Conservation (phyloP, 805 yeast genomes). For the Candida orba region DNA sequence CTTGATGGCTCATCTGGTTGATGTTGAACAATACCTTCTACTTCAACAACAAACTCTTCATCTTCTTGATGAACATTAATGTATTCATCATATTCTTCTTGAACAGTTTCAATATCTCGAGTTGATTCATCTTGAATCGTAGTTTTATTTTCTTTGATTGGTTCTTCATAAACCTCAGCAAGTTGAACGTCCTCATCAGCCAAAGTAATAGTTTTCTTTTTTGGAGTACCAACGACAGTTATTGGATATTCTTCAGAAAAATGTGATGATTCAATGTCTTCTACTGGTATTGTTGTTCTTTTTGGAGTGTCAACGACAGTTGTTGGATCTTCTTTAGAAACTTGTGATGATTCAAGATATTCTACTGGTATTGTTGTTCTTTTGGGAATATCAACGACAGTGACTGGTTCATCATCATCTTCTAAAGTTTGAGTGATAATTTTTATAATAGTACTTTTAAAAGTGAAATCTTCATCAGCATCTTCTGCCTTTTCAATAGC, state of each 20-base stretch:
- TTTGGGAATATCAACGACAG: too few relatives aligned
- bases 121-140: background rate
- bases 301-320: too few relatives aligned
- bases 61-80: constrained; percentile 5
- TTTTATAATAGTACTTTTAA: background rate
- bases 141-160: too few relatives aligned
- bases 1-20: constrained; percentile 4
- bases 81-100: constrained; percentile 3
- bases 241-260: background rate
- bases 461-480: background rate
- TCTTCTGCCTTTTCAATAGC: background rate
- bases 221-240: too few relatives aligned
- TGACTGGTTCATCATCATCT: constrained; percentile 3
- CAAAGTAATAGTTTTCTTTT: background rate
- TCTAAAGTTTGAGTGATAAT: background rate
- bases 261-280: background rate
- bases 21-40: constrained; percentile 5
- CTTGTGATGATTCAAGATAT: background rate
- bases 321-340: constrained; percentile 1
- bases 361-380: background rate
- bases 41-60: background rate
- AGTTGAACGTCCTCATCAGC: background rate
- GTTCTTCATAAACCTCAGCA: background rate
- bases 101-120: constrained; percentile 5
- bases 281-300: too few relatives aligned